phyloP scores from a whole-genome alignment of 768 basidiomycete genomes.

The Leccinum barrowsii region DNA sequence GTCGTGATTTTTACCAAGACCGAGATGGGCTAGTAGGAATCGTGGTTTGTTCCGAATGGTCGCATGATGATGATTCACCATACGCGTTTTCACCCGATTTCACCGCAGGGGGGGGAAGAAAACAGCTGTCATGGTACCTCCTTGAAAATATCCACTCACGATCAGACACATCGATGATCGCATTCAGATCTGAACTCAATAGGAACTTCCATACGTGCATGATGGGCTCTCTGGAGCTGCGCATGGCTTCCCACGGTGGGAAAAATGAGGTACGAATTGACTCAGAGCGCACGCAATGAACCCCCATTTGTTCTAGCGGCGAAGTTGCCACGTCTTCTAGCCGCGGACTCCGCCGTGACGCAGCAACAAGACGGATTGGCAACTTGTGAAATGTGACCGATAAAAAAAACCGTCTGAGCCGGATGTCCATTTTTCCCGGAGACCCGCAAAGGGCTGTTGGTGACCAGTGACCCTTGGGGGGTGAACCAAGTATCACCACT shows the following conservation, averaged over 20 bases:
- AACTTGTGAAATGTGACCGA: neutral
- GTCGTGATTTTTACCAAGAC: slow-evolving; percentile 1
- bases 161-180: neutral
- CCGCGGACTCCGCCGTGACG: slow-evolving; percentile 3
- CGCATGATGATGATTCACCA: slow-evolving; percentile 5
- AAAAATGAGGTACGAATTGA: neutral
- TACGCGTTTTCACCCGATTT: neutral
- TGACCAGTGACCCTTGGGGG: neutral
- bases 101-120: slow-evolving; percentile 1
- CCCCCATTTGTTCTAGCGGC: neutral
- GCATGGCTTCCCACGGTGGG: neutral
- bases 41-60: neutral
- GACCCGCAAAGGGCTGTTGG: neutral
- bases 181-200: slow-evolving; percentile 2
- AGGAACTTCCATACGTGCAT: neutral
- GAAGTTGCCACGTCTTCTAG: slow-evolving; percentile 3
- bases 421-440: neutral
- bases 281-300: slow-evolving; percentile 1
- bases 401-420: neutral
- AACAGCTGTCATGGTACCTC: neutral
- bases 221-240: neutral
- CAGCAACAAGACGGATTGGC: neutral
- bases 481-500: neutral
- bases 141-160: neutral
- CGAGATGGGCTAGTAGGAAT: slow-evolving; percentile 4